Evolutionary conservation across 1,284 basidiomycete species (phyloP), one percentile per base, ranked within the genome.

Genomic region (Filobasidium uniguttulatum): DNA sequence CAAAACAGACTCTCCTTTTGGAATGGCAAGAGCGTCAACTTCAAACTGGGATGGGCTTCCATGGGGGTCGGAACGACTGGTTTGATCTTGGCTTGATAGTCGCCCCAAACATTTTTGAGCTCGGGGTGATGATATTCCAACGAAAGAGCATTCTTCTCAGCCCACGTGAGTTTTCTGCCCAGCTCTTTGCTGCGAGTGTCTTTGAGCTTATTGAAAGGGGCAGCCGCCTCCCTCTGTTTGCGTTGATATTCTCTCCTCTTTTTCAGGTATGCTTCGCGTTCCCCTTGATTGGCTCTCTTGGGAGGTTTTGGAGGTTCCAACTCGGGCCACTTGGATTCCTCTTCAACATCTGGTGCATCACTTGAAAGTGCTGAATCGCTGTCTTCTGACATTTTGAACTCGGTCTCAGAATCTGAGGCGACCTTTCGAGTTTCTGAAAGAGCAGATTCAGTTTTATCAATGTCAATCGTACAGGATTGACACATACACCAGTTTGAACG

Each of bases 1-100:
- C 94, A 99, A 64, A 77, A 80, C 51, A 99, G 72, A 66, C 87
- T 89, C 70, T 98, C 94, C 55, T 79, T 80, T 67, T 98, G 93
- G 69, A 79, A 79, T 0, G 77, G 77, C n/a, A 79, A 63, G 1
- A 79, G 65, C 40, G 69, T 53, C 52, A 76, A 69, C 65, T 87
- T 90, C 54, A 98, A 72, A 8, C 81, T 82, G 1, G 71, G 70
- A 3, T 94, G 91, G 55, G 93, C 90, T 40, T 78, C 76, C 44
- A 81, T 85, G 59, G 78, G 77, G 53, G 78, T 70, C 1, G 90
- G 88, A 41, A 75, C 70, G 52, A 81, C 72, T 36, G 83, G 70
- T 8, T 77, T 73, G 45, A 85, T 75, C 17, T 71, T 77, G 26
- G 73, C 71, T 60, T 82, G 77, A 7, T 98, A 69, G 58, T 94